Base-by-base conservation (phyloP, 352 stramenopile genomes). In the Phytophthora cactorum region DNA sequence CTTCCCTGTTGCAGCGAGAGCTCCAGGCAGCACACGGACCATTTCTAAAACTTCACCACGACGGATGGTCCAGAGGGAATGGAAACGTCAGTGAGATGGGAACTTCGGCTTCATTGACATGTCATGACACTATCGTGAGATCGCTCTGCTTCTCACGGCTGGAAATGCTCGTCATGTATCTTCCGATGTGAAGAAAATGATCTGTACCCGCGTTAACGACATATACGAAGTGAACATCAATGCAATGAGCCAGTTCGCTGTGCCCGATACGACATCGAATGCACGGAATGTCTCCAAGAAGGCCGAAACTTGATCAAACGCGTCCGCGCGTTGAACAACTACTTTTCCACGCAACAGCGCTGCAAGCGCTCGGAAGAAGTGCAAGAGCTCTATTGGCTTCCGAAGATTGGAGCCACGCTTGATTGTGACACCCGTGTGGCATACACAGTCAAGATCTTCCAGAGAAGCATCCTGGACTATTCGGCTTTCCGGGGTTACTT, bases 391-490 rank as follows among this genome's bases (percentile, higher is more conserved):
- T 68, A 39, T 10, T 51, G 43, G 7, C 36, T 63, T 5, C 36
- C 52, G 12, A 56, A 46, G 44, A 7, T 54, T 9, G n/a, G 10
- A 11, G 41, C 45, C n/a, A 46, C 15, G 1, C n/a, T 68, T 3
- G 61, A 63, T 32, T 68, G 52, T 31, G 61, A 63, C 25, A 68
- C 61, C 2, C 44, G 50, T 4, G 59, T 66, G 1, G 50, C 25
- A 14, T 68, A 53, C 17, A 68, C 61, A 1, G 44, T 68, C 15
- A 57, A 58, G 36, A 12, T 57, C 0, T 57, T 68, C 17, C 45
- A 52, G 32, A 4, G 27, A 15, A 34, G 25, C 2, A 58, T 68
- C 17, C 5, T 63, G 52, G 58, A 63, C 36, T 68, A 57, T 44
- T 31, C 44, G 7, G 61, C 44, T 7, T 58, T 63, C 17, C 4